Evolutionary conservation across 371 early-diverging fungal species (phyloP).

Genomic region (Actinomucor elegans): DNA sequence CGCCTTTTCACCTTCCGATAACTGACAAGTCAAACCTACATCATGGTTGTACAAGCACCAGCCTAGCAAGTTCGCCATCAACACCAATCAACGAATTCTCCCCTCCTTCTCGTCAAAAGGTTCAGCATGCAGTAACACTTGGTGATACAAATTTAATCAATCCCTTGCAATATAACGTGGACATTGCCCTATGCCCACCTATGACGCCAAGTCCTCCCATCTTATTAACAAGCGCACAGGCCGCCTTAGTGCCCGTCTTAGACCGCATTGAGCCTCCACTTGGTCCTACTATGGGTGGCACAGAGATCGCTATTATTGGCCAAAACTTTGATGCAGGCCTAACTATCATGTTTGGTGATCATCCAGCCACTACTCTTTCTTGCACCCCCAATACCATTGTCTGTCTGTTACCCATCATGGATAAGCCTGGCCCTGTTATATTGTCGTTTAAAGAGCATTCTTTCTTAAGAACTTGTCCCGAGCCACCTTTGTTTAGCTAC

Average conservation of each 20-base stretch:
- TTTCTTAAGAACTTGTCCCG: slow-evolving; percentile 20
- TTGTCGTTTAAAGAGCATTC: slow-evolving; percentile 63
- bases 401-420: slow-evolving; percentile 76
- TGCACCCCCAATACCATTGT: slow-evolving; percentile 67
- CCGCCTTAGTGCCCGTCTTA: slow-evolving; percentile 24
- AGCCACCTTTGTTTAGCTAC: slow-evolving; percentile 46
- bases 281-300: slow-evolving; percentile 77
- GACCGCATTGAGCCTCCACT: slow-evolving; percentile 59
- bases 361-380: slow-evolving; percentile 44
- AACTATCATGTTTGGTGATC: slow-evolving; percentile 52
- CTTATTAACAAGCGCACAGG: no score
- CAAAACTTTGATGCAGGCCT: slow-evolving; percentile 60
- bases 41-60: not conserved
- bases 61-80: no score
- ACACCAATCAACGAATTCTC: no score
- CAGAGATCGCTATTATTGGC: slow-evolving; percentile 73
- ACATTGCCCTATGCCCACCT: no score
- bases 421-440: slow-evolving; percentile 63
- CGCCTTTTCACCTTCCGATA: not conserved
- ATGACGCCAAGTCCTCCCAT: not conserved
- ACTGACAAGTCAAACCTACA: not conserved
- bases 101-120: no score
- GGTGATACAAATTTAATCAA: no score
- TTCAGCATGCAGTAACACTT: no score
- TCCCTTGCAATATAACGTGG: no score